Base-by-base conservation (phyloP, 805 yeast species). In the Metschnikowia aberdeeniae region DNA sequence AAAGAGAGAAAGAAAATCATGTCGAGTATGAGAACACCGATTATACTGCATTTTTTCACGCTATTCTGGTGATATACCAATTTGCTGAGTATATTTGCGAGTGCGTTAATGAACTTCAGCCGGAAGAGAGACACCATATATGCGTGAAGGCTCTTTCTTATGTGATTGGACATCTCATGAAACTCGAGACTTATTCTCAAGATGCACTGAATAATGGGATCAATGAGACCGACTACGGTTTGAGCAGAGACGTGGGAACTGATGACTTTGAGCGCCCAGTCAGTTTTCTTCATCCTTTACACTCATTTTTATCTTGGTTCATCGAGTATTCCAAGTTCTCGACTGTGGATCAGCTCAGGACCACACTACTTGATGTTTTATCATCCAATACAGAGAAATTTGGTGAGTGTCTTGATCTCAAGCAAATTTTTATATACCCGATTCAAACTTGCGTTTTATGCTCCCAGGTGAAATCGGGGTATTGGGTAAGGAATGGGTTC, bases 401-500 rank as follows among this genome's bases (percentile, higher is more conserved):
- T 12, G 17, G 32, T 17, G 11, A 28, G 0, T 14, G 3, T 7
- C 31, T 39, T 5, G n/a, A 31, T 9, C 13, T 61, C 5, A 57
- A 61, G 36, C 44, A 55, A 9, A 57, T 84, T 6, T 77, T 84
- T 51, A 96, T 89, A 51, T 82, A 85, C 51, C 85, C 97, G 0
- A 62, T 93, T 17, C 73, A 95, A 46, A 84, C 90, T 0, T 59
- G 89, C 26, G 96, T 87, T 0, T 63, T 87, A 7, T 64, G 88
- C 52, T 80, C 96, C 0, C 97, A 93, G 57, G 86, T 92, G 7
- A 84, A 87, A 49, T 81, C 86, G 0, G 97, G 97, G 0, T 77
- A 85, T 45, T 92, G 98, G 98, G 97, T 92, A 0, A 77, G 98
- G 57, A 92, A 92, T 63, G 99, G 99, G 0, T 76, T 80, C 47